Evolutionary conservation across 257 asterid genomes (phyloP), one percentile per base, ranked within the genome.

Genomic region (Gardenia jasminoides): DNA sequence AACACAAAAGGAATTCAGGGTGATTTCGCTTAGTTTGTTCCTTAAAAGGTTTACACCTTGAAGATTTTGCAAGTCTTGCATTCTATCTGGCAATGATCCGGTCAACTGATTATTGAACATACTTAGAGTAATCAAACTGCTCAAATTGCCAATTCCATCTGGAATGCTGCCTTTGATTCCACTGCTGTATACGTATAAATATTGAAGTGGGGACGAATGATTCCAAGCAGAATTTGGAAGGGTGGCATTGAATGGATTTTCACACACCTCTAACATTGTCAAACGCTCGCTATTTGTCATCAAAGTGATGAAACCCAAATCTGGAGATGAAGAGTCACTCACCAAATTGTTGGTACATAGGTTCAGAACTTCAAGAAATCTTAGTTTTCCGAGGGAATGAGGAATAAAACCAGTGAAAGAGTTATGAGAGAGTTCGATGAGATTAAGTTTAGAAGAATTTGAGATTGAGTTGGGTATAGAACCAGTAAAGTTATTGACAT

Each of bases 391-490:
- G 1, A 87, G 28, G 36, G 83, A 78, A 65, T 54, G 12, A 1
- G 90, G 88, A 50, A 87, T 33, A 59, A 56, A 44, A 62, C 85
- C 84, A 0, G 39, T 72, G 36, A 87, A 65, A 0, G 10, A 16
- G 62, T 85, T 87, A 2, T 0, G 0, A n/a, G 10, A 2, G 4
- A 87, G 56, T 8, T 13, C 31, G 6, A 85, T 3, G 7, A 8
- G 0, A 19, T 19, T 12, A 4, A 87, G 86, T 13, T 31, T 64
- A 10, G 87, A 84, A 47, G 74, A 77, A 73, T 86, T 86, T 11
- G 85, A 73, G 48, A 86, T 77, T 1, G 83, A 79, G 24, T 65
- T 20, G 5, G 90, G 86, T 41, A 86, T 77, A 10, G 16, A 52
- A 31, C 90, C 90, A 26, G 16, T 43, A 54, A 87, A 66, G 31